Evolutionary conservation across 1,284 basidiomycete species (phyloP).

Genomic region (Moniliella sp.): DNA sequence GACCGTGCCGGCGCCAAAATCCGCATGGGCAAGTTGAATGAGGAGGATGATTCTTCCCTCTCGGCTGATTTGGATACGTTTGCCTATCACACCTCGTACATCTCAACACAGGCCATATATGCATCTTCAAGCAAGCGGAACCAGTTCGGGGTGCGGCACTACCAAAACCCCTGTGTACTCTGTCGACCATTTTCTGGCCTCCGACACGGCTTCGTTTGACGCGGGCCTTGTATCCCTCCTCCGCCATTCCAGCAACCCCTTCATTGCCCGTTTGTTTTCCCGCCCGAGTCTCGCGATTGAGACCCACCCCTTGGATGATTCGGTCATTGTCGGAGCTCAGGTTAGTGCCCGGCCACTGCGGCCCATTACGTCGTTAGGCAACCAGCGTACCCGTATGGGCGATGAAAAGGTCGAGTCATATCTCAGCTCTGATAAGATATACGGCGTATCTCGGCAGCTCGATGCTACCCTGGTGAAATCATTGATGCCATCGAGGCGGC

Average conservation of each 20-base stretch:
- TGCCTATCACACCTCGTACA: constrained; percentile 55
- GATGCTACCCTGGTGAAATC: constrained; percentile 56
- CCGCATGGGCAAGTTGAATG: constrained; percentile 51
- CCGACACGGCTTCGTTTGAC: constrained; percentile 62
- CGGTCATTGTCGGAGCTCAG: constrained; percentile 65
- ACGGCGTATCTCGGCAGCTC: constrained; percentile 58
- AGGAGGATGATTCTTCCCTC: constrained; percentile 49
- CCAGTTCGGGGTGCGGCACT: constrained; percentile 63
- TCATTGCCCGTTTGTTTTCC: constrained; percentile 61
- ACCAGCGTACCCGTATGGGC: too few relatives aligned
- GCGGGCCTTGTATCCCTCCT: constrained; percentile 63
- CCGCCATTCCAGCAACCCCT: constrained; percentile 49
- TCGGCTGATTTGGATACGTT: constrained; percentile 54
- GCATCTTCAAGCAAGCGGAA: constrained; percentile 1
- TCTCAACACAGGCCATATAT: constrained; percentile 19
- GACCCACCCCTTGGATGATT: constrained; percentile 54
- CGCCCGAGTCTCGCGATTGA: constrained; percentile 62
- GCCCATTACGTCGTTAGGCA: constrained; percentile 8
- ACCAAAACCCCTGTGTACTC: constrained; percentile 55
- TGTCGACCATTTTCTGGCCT: constrained; percentile 53
- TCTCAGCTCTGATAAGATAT: constrained; percentile 48
- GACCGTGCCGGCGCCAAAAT: constrained; percentile 50
- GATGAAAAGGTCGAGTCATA: too few relatives aligned
- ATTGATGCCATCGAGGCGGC: constrained; percentile 43
- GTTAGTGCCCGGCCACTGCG: constrained; percentile 45